phyloP scores from a whole-genome alignment of 305 asterid species.

The Euphrasia arctica region DNA sequence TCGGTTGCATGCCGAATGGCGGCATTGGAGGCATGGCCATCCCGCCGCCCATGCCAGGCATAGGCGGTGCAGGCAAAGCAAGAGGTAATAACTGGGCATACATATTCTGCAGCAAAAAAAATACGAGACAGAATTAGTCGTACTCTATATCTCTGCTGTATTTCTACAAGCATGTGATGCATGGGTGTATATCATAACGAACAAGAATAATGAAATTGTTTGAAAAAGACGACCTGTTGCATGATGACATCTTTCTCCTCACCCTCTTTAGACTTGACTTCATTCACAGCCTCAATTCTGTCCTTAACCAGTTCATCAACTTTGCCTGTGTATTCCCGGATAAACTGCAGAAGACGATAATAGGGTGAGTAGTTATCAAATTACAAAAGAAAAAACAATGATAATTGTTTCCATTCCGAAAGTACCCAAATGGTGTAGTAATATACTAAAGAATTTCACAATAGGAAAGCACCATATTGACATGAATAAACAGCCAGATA shows the following conservation, averaged over 20 bases:
- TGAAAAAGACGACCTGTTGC: slow-evolving; percentile 52
- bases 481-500: slow-evolving; percentile 11
- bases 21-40: slow-evolving; percentile 60
- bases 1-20: slow-evolving; percentile 81
- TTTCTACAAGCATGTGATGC: no score
- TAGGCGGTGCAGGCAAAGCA: slow-evolving; percentile 86
- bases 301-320: slow-evolving; percentile 86
- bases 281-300: slow-evolving; percentile 70
- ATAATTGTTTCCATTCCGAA: no score
- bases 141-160: no score
- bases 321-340: slow-evolving; percentile 91
- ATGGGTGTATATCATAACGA: no score
- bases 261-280: slow-evolving; percentile 67
- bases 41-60: slow-evolving; percentile 73
- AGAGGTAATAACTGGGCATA: slow-evolving; percentile 84
- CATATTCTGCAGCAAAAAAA: slow-evolving; percentile 63
- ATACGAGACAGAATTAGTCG: slow-evolving; percentile 15
- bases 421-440: background rate
- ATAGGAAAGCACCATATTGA: background rate
- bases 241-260: slow-evolving; percentile 77
- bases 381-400: no score
- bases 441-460: background rate
- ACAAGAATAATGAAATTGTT: no score
- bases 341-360: slow-evolving; percentile 48
- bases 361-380: no score